Percentiles rank a stretch among this genome's conserved stretches.
These are phyloP conservation scores for Diplodia seriata DNA, from an alignment of 2,329 filamentous ascomycete genomes.

Conservation along the genomic window DNA sequence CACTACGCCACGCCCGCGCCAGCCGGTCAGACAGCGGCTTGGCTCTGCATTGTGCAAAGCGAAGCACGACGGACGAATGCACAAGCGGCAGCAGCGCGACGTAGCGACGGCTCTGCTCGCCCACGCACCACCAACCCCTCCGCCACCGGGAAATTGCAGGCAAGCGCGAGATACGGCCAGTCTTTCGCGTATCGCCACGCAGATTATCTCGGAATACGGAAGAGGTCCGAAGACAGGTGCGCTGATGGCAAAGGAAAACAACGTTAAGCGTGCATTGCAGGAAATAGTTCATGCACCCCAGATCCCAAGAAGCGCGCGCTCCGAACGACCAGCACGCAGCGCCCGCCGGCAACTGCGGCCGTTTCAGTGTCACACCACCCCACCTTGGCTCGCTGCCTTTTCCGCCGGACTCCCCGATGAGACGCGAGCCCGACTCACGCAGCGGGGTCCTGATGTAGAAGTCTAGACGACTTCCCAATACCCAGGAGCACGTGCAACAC, in stretches of 20 bases:
- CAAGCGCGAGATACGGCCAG: conserved; percentile 9
- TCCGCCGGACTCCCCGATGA: conserved; percentile 2
- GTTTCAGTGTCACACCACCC: conserved; percentile 23
- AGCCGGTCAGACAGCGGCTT: conserved; percentile 13
- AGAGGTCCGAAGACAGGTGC: background rate
- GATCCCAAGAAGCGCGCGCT: conserved; percentile 17
- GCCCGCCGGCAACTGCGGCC: conserved; percentile 10
- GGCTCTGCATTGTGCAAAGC: conserved; percentile 11
- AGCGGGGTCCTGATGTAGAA: background rate
- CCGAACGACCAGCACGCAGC: conserved; percentile 2
- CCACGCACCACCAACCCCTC: background rate
- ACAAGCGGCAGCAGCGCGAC: background rate
- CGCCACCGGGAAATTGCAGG: conserved; percentile 18
- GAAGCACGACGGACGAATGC: background rate
- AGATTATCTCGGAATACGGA: conserved; percentile 15
- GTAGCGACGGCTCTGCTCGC: background rate
- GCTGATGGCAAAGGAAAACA: background rate
- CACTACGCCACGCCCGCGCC: conserved; percentile 6
- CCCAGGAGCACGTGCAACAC: background rate
- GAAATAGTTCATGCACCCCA: conserved; percentile 29
- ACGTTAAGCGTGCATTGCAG: conserved; percentile 29
- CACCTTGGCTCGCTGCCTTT: conserved; percentile 14
- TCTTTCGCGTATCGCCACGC: background rate
- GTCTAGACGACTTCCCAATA: too few relatives aligned
- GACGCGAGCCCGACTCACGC: background rate